Base-by-base conservation (phyloP, 306 rosid genomes). In the Cicer bijugum region DNA sequence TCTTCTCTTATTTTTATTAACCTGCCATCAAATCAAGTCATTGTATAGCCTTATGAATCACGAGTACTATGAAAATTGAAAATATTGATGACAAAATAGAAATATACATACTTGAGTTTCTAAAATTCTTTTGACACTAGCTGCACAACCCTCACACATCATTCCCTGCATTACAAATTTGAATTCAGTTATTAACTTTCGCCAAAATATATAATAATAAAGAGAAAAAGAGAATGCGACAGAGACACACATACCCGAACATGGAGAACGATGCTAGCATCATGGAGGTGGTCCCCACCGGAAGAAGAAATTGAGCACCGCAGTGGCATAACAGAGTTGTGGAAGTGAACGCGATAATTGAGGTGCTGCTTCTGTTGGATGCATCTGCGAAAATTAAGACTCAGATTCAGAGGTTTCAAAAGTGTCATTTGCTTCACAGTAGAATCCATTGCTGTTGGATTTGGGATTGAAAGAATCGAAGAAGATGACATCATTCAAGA, bases 71-170 rank as follows among this genome's bases (percentile, higher is more conserved):
- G 28, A 52, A 52, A 15, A 8, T 17, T 8, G 65, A 33, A 58
- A 11, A 28, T 0, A 20, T 1, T 0, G 9, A 17, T 55, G 2
- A 28, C 33, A 28, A 28, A 23, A 57, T 20, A 8, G 40, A 12
- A 59, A 11, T 19, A 44, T 4, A 70, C 81, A 75, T 77, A 91
- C 98, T 81, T 81, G 96, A 78, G 86, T 87, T 82, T 90, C 96
- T 3, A 93, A 77, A 74, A 89, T 81, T 63, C 83, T 88, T 75
- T 89, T 87, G 77, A 93, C 98, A 74, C 87, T 93, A 15, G 81
- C 82, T 8, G 93, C 91, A 77, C 98, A 90, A 6, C 97, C 98
- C 17, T 85, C 95, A 44, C 98, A 93, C 65, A 82, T 78, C 92
- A 88, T 88, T 20, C 90, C 92, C 85, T 78, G 69, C n/a, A 42